Evolutionary conservation across 768 basidiomycete species (phyloP).

Genomic region (Lentinus brumalis): DNA sequence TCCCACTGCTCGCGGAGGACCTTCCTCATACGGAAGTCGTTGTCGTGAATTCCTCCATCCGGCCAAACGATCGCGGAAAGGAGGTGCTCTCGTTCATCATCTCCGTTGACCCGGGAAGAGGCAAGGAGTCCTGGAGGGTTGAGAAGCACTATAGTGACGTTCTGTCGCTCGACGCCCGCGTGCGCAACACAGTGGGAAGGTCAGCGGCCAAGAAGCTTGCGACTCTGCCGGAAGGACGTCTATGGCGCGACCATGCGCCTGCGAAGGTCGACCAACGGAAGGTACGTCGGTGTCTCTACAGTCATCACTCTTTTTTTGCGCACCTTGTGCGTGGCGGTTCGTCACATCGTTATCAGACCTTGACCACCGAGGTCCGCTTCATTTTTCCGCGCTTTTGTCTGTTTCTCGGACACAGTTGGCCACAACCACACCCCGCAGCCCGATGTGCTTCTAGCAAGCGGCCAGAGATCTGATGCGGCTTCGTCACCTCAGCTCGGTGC

Average conservation of each 20-base stretch:
- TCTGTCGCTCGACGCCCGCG: constrained; percentile 78
- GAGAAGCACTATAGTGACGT: constrained; percentile 96
- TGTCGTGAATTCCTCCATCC: constrained; percentile 82
- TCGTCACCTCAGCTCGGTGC: constrained; percentile 1
- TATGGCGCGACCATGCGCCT: constrained; percentile 97
- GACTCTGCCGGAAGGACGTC: constrained; percentile 83
- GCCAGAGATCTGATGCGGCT: constrained; percentile 7
- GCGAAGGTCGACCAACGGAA: constrained; percentile 96
- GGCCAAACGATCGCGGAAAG: constrained; percentile 87
- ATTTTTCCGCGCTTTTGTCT: not conserved
- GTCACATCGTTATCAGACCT: not conserved
- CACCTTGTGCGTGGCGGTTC: no score
- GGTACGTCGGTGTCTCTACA: constrained; percentile 46
- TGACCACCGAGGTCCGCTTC: not conserved
- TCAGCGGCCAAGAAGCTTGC: constrained; percentile 77
- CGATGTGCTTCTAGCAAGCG: constrained; percentile 1
- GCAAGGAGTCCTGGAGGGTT: constrained; percentile 77
- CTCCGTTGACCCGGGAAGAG: constrained; percentile 66
- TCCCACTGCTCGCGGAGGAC: constrained; percentile 70
- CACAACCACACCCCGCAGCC: not conserved
- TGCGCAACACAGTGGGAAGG: constrained; percentile 60
- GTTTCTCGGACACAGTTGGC: constrained; percentile 3
- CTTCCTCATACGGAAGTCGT: constrained; percentile 69
- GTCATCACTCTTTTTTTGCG: not conserved
- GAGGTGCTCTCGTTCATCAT: constrained; percentile 92